phyloP scores from a whole-genome alignment of 164 flowering plant species.

The Protea cynaroides region DNA sequence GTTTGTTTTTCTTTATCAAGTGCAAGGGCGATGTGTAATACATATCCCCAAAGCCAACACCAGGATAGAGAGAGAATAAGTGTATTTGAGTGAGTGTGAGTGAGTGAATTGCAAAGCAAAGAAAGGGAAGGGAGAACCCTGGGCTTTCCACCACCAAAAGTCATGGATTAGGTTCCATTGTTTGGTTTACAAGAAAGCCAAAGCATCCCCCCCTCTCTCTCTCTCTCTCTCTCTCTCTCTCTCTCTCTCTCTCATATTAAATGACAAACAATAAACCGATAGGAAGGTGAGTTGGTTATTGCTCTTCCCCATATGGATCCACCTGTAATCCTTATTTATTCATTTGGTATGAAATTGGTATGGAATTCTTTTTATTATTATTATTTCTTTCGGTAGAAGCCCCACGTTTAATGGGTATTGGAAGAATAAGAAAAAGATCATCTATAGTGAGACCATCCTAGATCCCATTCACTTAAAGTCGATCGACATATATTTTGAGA shows the following conservation, averaged over 20 bases:
- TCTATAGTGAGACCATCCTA: no score
- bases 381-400: no score
- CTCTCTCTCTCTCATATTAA: constrained; percentile 18
- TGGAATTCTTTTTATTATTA: no score
- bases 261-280: constrained; percentile 26
- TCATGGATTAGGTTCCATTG: constrained; percentile 34
- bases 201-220: constrained; percentile 14
- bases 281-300: constrained; percentile 25
- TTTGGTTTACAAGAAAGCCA: constrained; percentile 15
- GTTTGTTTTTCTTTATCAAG: not conserved
- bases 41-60: no score
- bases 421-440: no score
- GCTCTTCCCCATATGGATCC: constrained; percentile 19
- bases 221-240: constrained; percentile 15
- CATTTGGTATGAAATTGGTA: no score
- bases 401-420: no score
- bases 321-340: constrained; percentile 11
- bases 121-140: constrained; percentile 10
- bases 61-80: not conserved
- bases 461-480: no score
- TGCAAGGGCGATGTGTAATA: constrained; percentile 15
- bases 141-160: constrained; percentile 35
- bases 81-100: not conserved
- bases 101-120: not conserved
- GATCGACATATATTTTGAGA: no score